Evolutionary conservation across 139 green algal genomes (phyloP), one percentile per base, ranked within the genome.

Genomic region (Desmodesmus armatus): DNA sequence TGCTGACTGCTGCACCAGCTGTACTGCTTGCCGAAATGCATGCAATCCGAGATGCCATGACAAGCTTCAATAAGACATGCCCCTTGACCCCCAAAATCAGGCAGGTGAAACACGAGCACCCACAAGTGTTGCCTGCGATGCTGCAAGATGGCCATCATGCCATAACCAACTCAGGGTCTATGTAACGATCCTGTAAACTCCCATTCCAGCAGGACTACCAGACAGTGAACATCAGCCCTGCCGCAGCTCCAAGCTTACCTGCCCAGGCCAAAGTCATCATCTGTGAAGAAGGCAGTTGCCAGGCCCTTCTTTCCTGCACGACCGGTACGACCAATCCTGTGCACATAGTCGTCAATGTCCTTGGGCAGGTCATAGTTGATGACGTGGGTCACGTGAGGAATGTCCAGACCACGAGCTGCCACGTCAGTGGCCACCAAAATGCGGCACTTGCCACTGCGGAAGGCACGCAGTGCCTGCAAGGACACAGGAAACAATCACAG

Each of bases 351-450:
- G 86, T 99, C 97, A 0, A 93, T 93, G 35, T 93, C 93, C 93
- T 88, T 90, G 41, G 95, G 95, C 93, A 98, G 95, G 87, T 98
- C 95, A 85, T 97, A 98, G 89, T 98, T 98, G 73, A 98, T 90
- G 51, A 87, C 82, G 43, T 87, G 82, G 3, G 82, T 87, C 33
- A 87, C 82, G 55, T 87, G 82, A 5, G 82, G 82, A 63, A 87
- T 93, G 96, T 95, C 95, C 83, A 98, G 90, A 44, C 96, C 96
- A 39, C 96, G 92, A 27, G 95, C 96, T n/a, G 96, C 96, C 25
- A 98, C 96, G 87, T 98, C 96, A 33, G 96, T 99, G 29, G 96
- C 97, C 9, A 99, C 88, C 93, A 99, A 95, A 85, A 99, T 94
- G 27, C 94, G 95, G 82, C 93, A 93, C 69, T 91, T 94, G 40